A percentile compares a stretch with the other conserved stretches of the same genome.
These are phyloP conservation scores for Ceratobasidium sp. DNA, from an alignment of 1,284 basidiomycete species.

Conservation along the genomic window DNA sequence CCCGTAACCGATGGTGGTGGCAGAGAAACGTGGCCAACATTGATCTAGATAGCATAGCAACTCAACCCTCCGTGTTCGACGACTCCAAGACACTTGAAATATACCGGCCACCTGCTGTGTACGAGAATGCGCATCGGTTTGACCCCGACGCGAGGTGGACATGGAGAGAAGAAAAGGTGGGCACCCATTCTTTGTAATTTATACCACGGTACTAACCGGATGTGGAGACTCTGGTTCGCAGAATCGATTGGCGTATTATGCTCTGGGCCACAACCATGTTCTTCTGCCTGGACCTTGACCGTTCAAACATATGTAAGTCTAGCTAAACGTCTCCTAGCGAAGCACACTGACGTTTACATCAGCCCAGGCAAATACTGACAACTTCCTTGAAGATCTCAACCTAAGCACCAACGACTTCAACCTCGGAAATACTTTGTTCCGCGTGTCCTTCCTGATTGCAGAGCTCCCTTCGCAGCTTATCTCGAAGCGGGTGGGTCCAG, in stretches of 20 bases:
- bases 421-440: conserved; percentile 69
- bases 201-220: conserved; percentile 15
- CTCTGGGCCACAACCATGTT: conserved; percentile 74
- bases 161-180: conserved; percentile 68
- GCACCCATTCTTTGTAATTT: background rate
- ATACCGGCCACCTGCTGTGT: conserved; percentile 67
- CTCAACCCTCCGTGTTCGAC: conserved; percentile 67
- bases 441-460: conserved; percentile 67
- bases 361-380: conserved; percentile 72
- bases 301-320: conserved; percentile 49
- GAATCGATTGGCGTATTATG: conserved; percentile 71
- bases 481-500: conserved; percentile 75
- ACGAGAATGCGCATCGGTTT: conserved; percentile 74
- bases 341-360: conserved; percentile 61
- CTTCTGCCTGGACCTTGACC: conserved; percentile 65
- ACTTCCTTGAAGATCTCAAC: conserved; percentile 70
- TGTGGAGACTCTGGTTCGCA: conserved; percentile 63
- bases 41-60: conserved; percentile 61
- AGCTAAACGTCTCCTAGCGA: background rate
- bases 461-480: conserved; percentile 78
- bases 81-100: conserved; percentile 61
- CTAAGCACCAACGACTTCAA: conserved; percentile 74
- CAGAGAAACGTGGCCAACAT: conserved; percentile 41
- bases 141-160: conserved; percentile 76
- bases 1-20: conserved; percentile 24